Base-by-base conservation (phyloP, 805 yeast genomes). In the Teunomyces panamensis region DNA sequence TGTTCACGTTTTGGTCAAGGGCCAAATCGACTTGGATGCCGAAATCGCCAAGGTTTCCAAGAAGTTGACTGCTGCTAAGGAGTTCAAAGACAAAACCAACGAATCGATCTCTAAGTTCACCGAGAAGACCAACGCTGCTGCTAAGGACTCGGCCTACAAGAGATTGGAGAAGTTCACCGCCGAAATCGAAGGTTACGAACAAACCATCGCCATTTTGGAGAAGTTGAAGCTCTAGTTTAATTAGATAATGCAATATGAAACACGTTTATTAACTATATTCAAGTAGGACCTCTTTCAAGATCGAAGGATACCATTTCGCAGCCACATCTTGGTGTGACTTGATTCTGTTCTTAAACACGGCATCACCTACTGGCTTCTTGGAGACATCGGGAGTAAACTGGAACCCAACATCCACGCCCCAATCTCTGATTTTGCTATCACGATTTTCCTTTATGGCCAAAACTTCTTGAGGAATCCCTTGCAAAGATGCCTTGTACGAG, bases 1-100 rank as follows among this genome's bases (percentile, higher is more conserved):
- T 50, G 98, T 91, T 16, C 96, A 89, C 60, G 81, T 92, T 28
- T 77, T 94, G 65, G 97, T 92, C 49, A 91, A 89, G 77, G 99
- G 98, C 46, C 91, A 87, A 64, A 84, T 94, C 56, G 97, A 92
- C 67, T 80, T 91, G 57, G 97, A 90, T 60, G 86, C 86, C 47
- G 98, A 94, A 73, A 87, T 94, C 59, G 63, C 75, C 57, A 94
- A 92, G 78, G 94, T 90, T 33, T 68, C 75, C 60, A 82, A 81
- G 78, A 92, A 87, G 74, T 77, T 91, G 59, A 78, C 68, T 50
- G 86, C 85, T 67, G 80, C 85, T 39, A 67, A 72, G 56, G 84
- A 80, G 58, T 71, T 80, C 53, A 78, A 80, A 61, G 77, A 75
- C 53, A 78, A 80, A 60, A 77, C 88, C 51, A 81, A 83, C 55